Base-by-base conservation (phyloP, 2,329 filamentous ascomycete genomes). In the Cladophialophora psammophila region DNA sequence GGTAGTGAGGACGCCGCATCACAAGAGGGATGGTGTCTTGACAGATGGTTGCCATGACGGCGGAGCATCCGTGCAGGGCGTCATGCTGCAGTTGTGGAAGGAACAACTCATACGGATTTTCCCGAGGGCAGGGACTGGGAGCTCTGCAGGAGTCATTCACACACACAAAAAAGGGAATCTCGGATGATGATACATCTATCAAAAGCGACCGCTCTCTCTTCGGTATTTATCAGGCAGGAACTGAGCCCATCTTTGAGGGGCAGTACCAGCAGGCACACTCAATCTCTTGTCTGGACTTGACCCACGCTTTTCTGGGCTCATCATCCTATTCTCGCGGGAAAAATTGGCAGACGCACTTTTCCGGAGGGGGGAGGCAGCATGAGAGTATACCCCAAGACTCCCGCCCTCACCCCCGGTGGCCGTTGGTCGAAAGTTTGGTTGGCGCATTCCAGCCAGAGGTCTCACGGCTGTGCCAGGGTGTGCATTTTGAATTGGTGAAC, bases 321-420 rank as follows among this genome's bases (percentile, higher is more conserved):
- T 20, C 32, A 36, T 36, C 52, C 52, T 56, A 56, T 36, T 48
- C 20, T 63, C 67, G 5, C 64, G 63, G 15, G 63, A 53, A 35
- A 82, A 77, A 60, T 83, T 91, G 78, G 78, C 87, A 78, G 81
- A 92, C 73, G 83, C 88, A 1, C 91, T 85, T 77, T 96, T 97
- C 74, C 93, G 90, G 12, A 98, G 78, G 0, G 94, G 94, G 10
- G 92, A 96, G 48, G 90, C 91, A 5, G 89, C 88, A 76, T 96
- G 92, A 5, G 86, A 90, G 77, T 89, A 93, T 0, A 96, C 85
- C 13, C 94, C 93, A 58, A 97, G 82, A 75, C 86, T 94, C 2
- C 94, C 93, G 15, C 93, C 93, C 75, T 90, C 88, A 9, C 87
- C 83, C 18, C 76, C 76, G 26, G 74, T 74, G 7, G 75, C 71